A percentile compares a stretch with the other conserved stretches of the same genome.
Conservation (phyloP, 1,284 basidiomycete species). For the Schizophyllum commune region DNA sequence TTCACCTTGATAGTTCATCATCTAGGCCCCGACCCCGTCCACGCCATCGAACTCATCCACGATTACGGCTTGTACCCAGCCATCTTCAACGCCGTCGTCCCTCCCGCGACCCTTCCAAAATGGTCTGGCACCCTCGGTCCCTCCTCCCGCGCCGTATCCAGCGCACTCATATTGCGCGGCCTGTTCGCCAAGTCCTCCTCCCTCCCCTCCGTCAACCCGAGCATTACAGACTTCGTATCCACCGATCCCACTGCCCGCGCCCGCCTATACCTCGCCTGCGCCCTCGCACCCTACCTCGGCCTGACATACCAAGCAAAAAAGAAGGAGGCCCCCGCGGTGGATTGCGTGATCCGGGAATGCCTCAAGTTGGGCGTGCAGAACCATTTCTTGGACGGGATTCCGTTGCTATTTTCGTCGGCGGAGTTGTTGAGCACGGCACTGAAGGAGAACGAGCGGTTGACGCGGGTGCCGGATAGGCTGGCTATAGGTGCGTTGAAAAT, state of each 20-base stretch:
- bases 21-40: conserved; percentile 65
- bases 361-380: conserved; percentile 79
- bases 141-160: conserved; percentile 37
- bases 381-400: conserved; percentile 70
- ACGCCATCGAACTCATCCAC: conserved; percentile 68
- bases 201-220: conserved; percentile 40
- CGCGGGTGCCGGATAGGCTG: conserved; percentile 39
- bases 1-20: conserved; percentile 1
- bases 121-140: conserved; percentile 36
- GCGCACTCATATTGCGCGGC: conserved; percentile 47
- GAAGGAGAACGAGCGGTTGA: conserved; percentile 25
- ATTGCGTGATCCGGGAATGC: conserved; percentile 73
- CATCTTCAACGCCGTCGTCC: conserved; percentile 54
- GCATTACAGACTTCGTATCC: conserved; percentile 31
- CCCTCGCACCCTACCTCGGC: conserved; percentile 56
- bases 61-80: conserved; percentile 61
- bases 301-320: conserved; percentile 53
- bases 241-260: conserved; percentile 37
- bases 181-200: conserved; percentile 6
- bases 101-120: conserved; percentile 33
- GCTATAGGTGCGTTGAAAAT: conserved; percentile 57
- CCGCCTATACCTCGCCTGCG: conserved; percentile 69
- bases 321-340: conserved; percentile 49
- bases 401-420: conserved; percentile 57
- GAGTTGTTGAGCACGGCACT: conserved; percentile 37